Conservation (phyloP, 1,284 basidiomycete species). For the Caloboletus inedulis region DNA sequence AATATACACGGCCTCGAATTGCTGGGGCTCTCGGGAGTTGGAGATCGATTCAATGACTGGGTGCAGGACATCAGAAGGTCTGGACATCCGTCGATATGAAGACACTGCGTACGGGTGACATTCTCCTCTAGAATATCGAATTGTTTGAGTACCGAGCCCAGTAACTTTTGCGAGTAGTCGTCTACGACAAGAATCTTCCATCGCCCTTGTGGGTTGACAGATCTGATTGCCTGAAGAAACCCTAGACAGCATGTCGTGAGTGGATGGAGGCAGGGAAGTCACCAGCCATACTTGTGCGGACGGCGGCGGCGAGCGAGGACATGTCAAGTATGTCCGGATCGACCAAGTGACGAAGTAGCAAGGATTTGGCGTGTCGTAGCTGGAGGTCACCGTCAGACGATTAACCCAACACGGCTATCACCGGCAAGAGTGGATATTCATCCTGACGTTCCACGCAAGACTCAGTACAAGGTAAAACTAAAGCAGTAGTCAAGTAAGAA, state of each 20-base stretch:
- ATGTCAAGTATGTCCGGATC: slow-evolving; percentile 31
- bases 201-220: slow-evolving; percentile 73
- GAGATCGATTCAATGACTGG: slow-evolving; percentile 79
- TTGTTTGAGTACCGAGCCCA: slow-evolving; percentile 87
- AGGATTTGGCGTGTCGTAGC: background rate
- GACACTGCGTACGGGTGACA: slow-evolving; percentile 74
- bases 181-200: slow-evolving; percentile 99
- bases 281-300: slow-evolving; percentile 49
- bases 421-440: slow-evolving; percentile 4
- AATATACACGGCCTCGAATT: slow-evolving; percentile 89
- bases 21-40: slow-evolving; percentile 71
- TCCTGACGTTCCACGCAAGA: background rate
- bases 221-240: slow-evolving; percentile 78
- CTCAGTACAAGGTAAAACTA: slow-evolving; percentile 20
- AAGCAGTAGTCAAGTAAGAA: background rate
- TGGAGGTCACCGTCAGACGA: background rate
- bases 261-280: background rate
- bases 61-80: slow-evolving; percentile 4
- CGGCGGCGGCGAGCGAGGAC: slow-evolving; percentile 53
- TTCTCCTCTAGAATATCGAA: slow-evolving; percentile 93
- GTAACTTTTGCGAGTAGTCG: slow-evolving; percentile 81
- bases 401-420: slow-evolving; percentile 17
- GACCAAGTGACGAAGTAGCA: slow-evolving; percentile 1
- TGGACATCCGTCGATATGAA: slow-evolving; percentile 1
- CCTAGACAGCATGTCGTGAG: slow-evolving; percentile 40